Evolutionary conservation across 2,329 filamentous ascomycete species (phyloP).

Genomic region (Penicillium sp.): DNA sequence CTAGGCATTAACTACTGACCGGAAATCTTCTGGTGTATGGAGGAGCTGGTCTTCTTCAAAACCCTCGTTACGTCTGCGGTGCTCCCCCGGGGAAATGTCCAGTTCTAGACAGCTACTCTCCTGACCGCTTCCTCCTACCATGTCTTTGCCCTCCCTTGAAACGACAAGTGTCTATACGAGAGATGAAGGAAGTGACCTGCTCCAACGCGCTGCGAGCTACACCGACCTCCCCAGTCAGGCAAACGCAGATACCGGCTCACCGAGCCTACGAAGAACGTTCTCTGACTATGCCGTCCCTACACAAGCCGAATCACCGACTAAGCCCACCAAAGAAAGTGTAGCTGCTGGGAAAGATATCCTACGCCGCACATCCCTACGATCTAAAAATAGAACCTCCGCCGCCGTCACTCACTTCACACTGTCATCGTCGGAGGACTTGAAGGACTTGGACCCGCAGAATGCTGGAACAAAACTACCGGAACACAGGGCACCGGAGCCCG

Average conservation of each 20-base stretch:
- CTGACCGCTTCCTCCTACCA: slow-evolving; percentile 27
- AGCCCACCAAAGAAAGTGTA: slow-evolving; percentile 39
- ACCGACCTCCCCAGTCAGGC: slow-evolving; percentile 52
- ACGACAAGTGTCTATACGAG: slow-evolving; percentile 19
- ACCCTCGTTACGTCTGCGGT: slow-evolving; percentile 21
- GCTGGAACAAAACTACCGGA: slow-evolving; percentile 23
- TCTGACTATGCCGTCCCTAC: slow-evolving; percentile 49
- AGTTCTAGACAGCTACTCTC: slow-evolving; percentile 23
- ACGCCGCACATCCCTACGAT: slow-evolving; percentile 41
- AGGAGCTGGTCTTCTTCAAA: slow-evolving; percentile 45
- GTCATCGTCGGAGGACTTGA: slow-evolving; percentile 36
- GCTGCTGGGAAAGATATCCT: slow-evolving; percentile 43
- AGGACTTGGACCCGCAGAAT: slow-evolving; percentile 26
- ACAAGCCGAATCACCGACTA: slow-evolving; percentile 37
- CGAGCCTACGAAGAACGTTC: slow-evolving; percentile 51
- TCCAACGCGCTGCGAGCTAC: slow-evolving; percentile 60
- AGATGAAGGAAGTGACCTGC: slow-evolving; percentile 27
- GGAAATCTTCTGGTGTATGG: slow-evolving; percentile 28
- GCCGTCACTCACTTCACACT: slow-evolving; percentile 39
- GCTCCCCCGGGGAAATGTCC: slow-evolving; percentile 30
- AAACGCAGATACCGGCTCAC: slow-evolving; percentile 29
- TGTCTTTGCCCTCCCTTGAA: slow-evolving; percentile 33
- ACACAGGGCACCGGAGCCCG: slow-evolving; percentile 31
- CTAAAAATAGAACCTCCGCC: slow-evolving; percentile 33
- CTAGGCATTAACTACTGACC: slow-evolving; percentile 7